A percentile compares a stretch with the other conserved stretches of the same genome.
Conservation (phyloP, 169 alveolate genomes). For the Eimeria tenella region DNA sequence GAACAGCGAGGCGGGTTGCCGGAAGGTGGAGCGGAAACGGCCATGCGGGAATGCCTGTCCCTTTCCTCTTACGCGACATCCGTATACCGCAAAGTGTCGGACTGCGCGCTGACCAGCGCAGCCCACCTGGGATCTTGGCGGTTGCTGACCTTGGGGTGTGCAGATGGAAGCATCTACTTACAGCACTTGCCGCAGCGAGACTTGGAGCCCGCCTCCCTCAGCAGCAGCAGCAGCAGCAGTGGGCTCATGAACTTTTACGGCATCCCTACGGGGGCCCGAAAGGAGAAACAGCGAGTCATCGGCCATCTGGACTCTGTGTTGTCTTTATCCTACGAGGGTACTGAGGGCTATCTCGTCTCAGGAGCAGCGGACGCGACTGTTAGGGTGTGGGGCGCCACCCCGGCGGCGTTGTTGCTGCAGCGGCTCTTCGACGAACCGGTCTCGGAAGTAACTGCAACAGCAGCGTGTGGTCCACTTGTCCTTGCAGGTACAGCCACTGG, state of each 20-base stretch:
- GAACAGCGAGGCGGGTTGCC: background rate
- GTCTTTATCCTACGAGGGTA: slow-evolving; percentile 26
- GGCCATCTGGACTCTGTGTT: slow-evolving; percentile 72
- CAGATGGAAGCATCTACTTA: slow-evolving; percentile 3
- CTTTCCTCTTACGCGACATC: slow-evolving; percentile 7
- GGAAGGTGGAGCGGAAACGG: background rate
- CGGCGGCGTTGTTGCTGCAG: slow-evolving; percentile 44
- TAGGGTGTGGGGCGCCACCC: slow-evolving; percentile 71
- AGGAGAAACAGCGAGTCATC: slow-evolving; percentile 12
- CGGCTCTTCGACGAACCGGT: slow-evolving; percentile 76
- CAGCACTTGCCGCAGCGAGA: background rate
- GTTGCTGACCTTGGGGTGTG: background rate
- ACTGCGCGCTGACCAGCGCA: slow-evolving; percentile 8
- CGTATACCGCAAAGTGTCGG: background rate
- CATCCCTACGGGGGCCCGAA: background rate
- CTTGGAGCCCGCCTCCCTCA: background rate
- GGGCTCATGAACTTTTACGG: background rate
- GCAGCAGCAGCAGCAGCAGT: slow-evolving; percentile 13
- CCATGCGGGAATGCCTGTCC: background rate
- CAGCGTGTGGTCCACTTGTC: slow-evolving; percentile 53
- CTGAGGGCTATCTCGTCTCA: slow-evolving; percentile 41
- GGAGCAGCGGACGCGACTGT: slow-evolving; percentile 79
- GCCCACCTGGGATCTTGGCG: slow-evolving; percentile 13
- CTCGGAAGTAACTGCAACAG: slow-evolving; percentile 73
- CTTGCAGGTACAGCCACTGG: slow-evolving; percentile 74